Percentiles rank a stretch among this genome's conserved stretches.
These are phyloP conservation scores for Ceratobasidium sp. DNA, from an alignment of 1,284 basidiomycete species.

Conservation along the genomic window DNA sequence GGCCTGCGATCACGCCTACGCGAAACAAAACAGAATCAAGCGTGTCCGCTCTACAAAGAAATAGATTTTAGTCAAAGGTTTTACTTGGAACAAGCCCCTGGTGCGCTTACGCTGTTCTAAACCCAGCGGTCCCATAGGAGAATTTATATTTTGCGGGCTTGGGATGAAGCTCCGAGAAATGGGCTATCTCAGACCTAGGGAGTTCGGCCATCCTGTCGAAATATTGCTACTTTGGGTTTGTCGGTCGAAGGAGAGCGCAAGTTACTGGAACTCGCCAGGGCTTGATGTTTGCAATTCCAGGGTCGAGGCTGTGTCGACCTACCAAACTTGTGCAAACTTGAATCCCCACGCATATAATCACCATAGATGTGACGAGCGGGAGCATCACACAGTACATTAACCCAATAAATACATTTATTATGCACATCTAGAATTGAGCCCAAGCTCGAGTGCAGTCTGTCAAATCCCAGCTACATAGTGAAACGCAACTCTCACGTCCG, in stretches of 20 bases:
- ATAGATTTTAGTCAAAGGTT: conserved; percentile 45
- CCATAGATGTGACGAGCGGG: too few relatives aligned
- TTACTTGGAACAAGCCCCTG: conserved; percentile 25
- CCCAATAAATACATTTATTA: not conserved
- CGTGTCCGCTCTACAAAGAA: conserved; percentile 69
- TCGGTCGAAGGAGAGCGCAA: conserved; percentile 10
- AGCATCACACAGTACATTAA: not conserved
- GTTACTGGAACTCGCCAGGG: conserved; percentile 10
- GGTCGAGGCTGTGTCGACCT: conserved; percentile 1
- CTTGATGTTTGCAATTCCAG: conserved; percentile 28
- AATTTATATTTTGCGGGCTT: conserved; percentile 73
- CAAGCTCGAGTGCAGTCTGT: too few relatives aligned
- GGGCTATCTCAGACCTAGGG: conserved; percentile 35
- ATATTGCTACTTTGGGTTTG: not conserved
- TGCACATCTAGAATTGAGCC: not conserved
- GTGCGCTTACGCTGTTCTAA: conserved; percentile 85
- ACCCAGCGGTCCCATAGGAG: conserved; percentile 95
- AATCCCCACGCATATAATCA: conserved; percentile 16
- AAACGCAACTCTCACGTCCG: conserved; percentile 25
- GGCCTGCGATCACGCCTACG: conserved; percentile 88
- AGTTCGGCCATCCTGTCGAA: conserved; percentile 33
- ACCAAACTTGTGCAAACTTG: not conserved
- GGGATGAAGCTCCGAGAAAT: conserved; percentile 62
- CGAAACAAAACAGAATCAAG: conserved; percentile 96
- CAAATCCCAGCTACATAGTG: not conserved